Conservation (phyloP, 129 eudicot species). For the Flaveria trinervia region DNA sequence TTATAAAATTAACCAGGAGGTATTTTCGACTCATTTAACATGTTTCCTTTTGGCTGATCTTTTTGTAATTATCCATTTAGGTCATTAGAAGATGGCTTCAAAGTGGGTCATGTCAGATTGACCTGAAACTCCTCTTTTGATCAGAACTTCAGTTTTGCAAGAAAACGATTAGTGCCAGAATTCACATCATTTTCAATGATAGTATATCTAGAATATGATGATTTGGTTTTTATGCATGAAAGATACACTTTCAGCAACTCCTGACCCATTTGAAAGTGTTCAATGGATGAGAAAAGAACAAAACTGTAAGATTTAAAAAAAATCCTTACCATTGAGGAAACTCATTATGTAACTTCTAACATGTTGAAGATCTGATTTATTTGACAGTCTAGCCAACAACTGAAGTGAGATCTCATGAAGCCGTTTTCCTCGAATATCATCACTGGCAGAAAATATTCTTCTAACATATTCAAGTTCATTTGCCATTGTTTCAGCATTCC, state of each 20-base stretch:
- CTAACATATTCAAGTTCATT: conserved; percentile 90
- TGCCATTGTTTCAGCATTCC: conserved; percentile 70
- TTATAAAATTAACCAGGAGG: not conserved
- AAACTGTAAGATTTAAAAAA: conserved; percentile 8
- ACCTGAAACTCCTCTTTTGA: not conserved
- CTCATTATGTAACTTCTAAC: conserved; percentile 61
- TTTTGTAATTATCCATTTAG: not conserved
- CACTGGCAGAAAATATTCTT: conserved; percentile 70
- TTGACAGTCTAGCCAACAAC: conserved; percentile 63
- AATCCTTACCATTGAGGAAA: conserved; percentile 58
- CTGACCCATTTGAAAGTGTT: not conserved
- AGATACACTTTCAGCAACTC: not conserved
- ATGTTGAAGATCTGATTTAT: conserved; percentile 58
- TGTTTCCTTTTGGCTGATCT: not conserved
- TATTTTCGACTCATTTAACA: not conserved
- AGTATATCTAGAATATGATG: not conserved
- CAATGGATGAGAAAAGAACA: not conserved
- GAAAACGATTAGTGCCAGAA: not conserved
- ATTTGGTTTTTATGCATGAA: not conserved
- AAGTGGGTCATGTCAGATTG: not conserved
- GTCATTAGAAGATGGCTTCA: not conserved
- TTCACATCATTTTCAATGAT: not conserved
- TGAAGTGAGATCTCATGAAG: conserved; percentile 68
- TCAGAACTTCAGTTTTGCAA: not conserved
- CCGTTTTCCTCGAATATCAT: conserved; percentile 74